Evolutionary conservation across 1,284 basidiomycete species (phyloP).

Genomic region (Ceratobasidium sp.): DNA sequence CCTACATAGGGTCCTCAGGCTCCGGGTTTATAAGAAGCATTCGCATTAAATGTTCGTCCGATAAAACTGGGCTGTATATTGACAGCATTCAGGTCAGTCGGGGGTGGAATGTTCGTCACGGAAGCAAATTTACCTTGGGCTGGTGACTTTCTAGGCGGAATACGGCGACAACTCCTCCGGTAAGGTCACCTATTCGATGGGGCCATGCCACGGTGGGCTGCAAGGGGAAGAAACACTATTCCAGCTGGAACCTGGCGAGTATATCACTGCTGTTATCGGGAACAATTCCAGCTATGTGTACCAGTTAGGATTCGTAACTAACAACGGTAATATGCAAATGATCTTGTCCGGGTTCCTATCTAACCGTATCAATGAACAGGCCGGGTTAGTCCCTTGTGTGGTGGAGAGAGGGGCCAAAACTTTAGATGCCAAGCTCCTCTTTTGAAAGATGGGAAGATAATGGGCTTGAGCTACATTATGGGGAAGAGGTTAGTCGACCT

Average conservation of each 20-base stretch:
- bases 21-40: not conserved
- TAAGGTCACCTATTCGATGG: not conserved
- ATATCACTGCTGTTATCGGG: slow-evolving; percentile 15
- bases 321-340: not conserved
- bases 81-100: slow-evolving; percentile 15
- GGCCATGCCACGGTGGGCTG: not conserved
- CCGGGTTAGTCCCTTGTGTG: not conserved
- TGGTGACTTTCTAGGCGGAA: not conserved
- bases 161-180: not conserved
- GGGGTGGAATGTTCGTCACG: not conserved
- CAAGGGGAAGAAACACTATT: not conserved
- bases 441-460: not conserved
- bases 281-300: not conserved
- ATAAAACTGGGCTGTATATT: not conserved
- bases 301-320: slow-evolving; percentile 27
- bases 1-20: not conserved
- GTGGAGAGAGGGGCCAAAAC: not conserved
- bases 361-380: not conserved
- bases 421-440: not conserved
- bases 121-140: not conserved
- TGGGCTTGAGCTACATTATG: slow-evolving; percentile 22
- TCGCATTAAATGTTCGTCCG: not conserved
- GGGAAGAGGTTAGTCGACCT: slow-evolving; percentile 11
- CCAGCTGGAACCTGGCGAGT: slow-evolving; percentile 13
- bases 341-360: not conserved